Conservation (phyloP, 805 yeast genomes). For the Saccharomyces paradoxus region DNA sequence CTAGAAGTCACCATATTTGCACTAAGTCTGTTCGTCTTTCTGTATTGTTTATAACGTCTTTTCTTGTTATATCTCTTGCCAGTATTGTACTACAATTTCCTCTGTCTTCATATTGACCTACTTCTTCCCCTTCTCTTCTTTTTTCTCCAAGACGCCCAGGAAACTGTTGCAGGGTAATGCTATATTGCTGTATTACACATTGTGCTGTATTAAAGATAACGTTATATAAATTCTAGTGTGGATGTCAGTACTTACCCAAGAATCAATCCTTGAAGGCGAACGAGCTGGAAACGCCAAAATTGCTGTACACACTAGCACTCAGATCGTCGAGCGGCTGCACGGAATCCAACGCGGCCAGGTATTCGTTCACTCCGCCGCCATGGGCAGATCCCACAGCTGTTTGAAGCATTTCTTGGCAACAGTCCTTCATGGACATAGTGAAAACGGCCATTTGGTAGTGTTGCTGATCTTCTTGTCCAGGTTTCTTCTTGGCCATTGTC, state of each 20-base stretch:
- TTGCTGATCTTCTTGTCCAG: conserved; percentile 1
- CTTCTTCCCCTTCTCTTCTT: neutral
- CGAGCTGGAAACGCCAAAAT: conserved; percentile 36
- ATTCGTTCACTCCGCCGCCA: conserved; percentile 13
- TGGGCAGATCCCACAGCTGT: conserved; percentile 16
- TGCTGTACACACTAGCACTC: conserved; percentile 85
- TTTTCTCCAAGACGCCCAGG: neutral
- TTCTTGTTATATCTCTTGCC: neutral
- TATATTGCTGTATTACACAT: neutral
- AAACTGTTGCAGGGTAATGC: neutral
- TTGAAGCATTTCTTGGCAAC: conserved; percentile 21
- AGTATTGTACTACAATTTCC: neutral
- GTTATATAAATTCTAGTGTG: neutral
- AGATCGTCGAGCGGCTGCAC: conserved; percentile 63
- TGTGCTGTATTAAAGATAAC: neutral
- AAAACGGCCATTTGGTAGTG: conserved; percentile 23
- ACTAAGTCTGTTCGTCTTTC: conserved; percentile 3
- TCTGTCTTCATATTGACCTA: neutral
- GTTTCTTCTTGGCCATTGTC: conserved; percentile 13
- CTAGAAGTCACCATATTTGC: neutral
- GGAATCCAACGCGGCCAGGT: conserved; percentile 18
- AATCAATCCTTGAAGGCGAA: neutral
- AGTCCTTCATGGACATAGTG: conserved; percentile 26
- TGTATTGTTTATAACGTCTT: neutral
- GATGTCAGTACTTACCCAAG: neutral